These are phyloP conservation scores for Aspergillus conjunctus DNA, from an alignment of 495 filamentous ascomycete species.

Conservation along the genomic window DNA sequence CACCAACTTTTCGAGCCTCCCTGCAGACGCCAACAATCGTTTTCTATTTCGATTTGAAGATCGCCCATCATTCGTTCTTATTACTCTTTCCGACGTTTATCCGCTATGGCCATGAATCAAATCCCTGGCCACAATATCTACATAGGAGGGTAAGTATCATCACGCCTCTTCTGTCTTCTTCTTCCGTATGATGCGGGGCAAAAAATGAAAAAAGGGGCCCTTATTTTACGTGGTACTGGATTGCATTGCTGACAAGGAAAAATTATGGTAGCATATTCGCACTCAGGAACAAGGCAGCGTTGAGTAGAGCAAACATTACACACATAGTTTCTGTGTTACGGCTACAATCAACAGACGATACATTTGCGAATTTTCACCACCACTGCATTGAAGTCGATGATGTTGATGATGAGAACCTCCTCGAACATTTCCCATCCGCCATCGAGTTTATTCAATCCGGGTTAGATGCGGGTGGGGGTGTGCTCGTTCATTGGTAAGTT, in stretches of 20 bases:
- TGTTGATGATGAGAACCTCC: constrained; percentile 79
- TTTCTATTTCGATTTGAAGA: background rate
- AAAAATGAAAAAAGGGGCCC: background rate
- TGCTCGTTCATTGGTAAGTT: constrained; percentile 75
- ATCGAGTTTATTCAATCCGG: constrained; percentile 82
- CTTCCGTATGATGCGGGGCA: background rate
- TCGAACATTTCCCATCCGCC: constrained; percentile 74
- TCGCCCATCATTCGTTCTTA: background rate
- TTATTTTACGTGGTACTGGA: constrained; percentile 5
- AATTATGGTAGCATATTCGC: constrained; percentile 66
- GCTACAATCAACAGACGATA: constrained; percentile 52
- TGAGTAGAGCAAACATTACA: constrained; percentile 76
- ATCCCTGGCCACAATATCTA: constrained; percentile 75
- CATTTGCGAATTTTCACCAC: constrained; percentile 58
- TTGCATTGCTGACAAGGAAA: constrained; percentile 17
- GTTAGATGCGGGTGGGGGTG: constrained; percentile 64
- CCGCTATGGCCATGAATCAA: constrained; percentile 49
- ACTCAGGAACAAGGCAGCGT: constrained; percentile 64
- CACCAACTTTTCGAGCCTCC: constrained; percentile 2
- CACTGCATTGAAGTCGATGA: constrained; percentile 84
- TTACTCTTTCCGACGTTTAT: background rate
- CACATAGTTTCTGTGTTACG: constrained; percentile 85
- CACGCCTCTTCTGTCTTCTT: background rate
- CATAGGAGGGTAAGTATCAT: constrained; percentile 74
- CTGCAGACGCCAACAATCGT: background rate